phyloP scores from a whole-genome alignment of 345 rosid genomes.

The Euphorbia pulcherrima region DNA sequence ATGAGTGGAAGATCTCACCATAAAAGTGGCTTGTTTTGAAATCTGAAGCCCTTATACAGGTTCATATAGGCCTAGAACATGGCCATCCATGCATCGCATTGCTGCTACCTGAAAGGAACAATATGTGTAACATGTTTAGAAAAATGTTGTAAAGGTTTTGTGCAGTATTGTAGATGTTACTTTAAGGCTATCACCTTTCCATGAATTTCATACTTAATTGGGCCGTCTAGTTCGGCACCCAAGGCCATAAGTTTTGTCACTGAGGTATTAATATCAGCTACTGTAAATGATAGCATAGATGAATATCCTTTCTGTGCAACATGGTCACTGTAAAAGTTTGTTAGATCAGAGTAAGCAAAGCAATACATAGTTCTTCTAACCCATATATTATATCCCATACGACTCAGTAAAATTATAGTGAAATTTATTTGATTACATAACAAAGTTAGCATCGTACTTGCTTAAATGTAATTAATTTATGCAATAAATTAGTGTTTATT shows the following conservation, averaged over 20 bases:
- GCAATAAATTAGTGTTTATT: not conserved
- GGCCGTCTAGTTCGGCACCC: constrained; percentile 86
- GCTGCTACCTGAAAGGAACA: constrained; percentile 66
- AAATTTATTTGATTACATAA: not conserved
- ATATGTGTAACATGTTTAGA: not conserved
- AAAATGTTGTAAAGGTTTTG: not conserved
- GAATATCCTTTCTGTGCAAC: constrained; percentile 59
- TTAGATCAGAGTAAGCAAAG: too few species aligned
- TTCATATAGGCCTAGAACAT: constrained; percentile 70
- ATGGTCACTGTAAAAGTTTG: constrained; percentile 43
- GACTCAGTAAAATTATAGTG: too few species aligned
- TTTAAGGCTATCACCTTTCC: constrained; percentile 58
- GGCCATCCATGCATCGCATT: constrained; percentile 75
- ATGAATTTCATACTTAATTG: constrained; percentile 83
- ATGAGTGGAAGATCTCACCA: constrained; percentile 11
- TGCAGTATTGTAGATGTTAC: not conserved
- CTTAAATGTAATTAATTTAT: not conserved
- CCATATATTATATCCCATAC: too few species aligned
- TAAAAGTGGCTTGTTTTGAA: not conserved
- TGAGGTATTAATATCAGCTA: constrained; percentile 66
- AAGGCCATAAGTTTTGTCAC: constrained; percentile 74
- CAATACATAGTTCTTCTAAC: too few species aligned
- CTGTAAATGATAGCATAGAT: constrained; percentile 73
- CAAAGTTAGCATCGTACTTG: not conserved
- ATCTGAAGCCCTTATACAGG: constrained; percentile 33